These are phyloP conservation scores for Globisporangium radiosum DNA, from an alignment of 352 stramenopile genomes.

Conservation along the genomic window DNA sequence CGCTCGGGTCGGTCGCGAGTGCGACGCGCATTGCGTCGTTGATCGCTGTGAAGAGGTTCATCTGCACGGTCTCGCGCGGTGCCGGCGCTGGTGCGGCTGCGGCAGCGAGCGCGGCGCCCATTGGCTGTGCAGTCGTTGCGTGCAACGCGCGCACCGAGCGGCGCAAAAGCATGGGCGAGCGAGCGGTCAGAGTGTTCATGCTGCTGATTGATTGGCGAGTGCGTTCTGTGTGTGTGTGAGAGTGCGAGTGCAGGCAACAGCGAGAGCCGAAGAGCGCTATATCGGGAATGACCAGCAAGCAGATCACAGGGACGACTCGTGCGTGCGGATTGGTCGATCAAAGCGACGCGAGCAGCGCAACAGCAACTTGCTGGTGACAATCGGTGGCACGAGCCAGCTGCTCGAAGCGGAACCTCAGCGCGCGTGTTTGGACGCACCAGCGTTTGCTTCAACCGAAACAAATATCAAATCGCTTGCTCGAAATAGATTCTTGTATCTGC, in stretches of 20 bases:
- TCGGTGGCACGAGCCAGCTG: constrained; percentile 7
- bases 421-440: constrained; percentile 7
- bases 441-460: background rate
- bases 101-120: constrained; percentile 1
- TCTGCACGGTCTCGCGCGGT: constrained; percentile 58
- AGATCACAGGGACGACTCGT: no score
- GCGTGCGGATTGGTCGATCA: background rate
- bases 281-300: constrained; percentile 4
- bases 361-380: background rate
- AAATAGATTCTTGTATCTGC: no score
- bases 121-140: constrained; percentile 5
- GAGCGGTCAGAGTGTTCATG: constrained; percentile 8
- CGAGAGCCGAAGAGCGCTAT: background rate
- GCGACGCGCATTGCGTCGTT: constrained; percentile 90
- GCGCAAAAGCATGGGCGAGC: constrained; percentile 8
- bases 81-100: constrained; percentile 7
- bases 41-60: constrained; percentile 92
- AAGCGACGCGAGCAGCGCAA: background rate
- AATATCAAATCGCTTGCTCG: background rate
- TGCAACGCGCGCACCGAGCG: constrained; percentile 6
- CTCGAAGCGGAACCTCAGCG: constrained; percentile 2
- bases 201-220: background rate
- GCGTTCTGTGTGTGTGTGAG: background rate
- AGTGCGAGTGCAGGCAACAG: background rate
- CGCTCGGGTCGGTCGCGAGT: constrained; percentile 82